Base-by-base conservation (phyloP, 2,329 filamentous ascomycete species). In the Cladosporium sp. region DNA sequence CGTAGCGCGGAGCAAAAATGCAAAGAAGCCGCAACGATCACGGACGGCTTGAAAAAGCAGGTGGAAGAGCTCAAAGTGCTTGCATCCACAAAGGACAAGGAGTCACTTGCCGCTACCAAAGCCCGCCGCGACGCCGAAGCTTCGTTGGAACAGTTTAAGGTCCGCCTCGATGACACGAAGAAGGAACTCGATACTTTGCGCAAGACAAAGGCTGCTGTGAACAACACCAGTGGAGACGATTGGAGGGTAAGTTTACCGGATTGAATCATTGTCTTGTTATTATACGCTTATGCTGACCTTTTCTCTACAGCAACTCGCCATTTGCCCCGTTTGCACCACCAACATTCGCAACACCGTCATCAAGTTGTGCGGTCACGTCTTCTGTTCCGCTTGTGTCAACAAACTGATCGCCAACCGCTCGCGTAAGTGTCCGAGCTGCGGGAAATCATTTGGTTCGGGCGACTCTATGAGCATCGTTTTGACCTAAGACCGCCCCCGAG, bases 401-500 rank as follows among this genome's bases (percentile, higher is more conserved):
- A 87, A 95, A 63, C 85, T 93, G 51, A 84, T 96, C 55, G 83
- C 83, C 40, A 95, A 93, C 64, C 87, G 93, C 30, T 91, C 92
- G 73, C 82, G 93, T 59, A 97, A 97, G 70, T 99, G 93, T 64
- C 93, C 93, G 2, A 92, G 89, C 61, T 99, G 95, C 76, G 89
- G 87, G 62, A 88, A 87, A 70, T 84, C 89, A 3, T 99, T 99
- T 67, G 92, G 95, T 63, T 87, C 83, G 67, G 87, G 87, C 70
- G 93, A 99, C 67, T 83, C 89, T 55, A 95, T 96, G 89, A 73
- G 65, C 29, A 71, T 77, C 39, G 60, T 63, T 12, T 54, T 69
- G 37, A 62, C 62, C 22, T 65, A 59, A 63, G 39, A 37, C n/a
- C 32, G 7, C 15, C 13, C n/a, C 13, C 15, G 8, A 17, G 12